Evolutionary conservation across 352 stramenopile genomes (phyloP), one percentile per base, ranked within the genome.

Genomic region (Elongisporangium anandrum): DNA sequence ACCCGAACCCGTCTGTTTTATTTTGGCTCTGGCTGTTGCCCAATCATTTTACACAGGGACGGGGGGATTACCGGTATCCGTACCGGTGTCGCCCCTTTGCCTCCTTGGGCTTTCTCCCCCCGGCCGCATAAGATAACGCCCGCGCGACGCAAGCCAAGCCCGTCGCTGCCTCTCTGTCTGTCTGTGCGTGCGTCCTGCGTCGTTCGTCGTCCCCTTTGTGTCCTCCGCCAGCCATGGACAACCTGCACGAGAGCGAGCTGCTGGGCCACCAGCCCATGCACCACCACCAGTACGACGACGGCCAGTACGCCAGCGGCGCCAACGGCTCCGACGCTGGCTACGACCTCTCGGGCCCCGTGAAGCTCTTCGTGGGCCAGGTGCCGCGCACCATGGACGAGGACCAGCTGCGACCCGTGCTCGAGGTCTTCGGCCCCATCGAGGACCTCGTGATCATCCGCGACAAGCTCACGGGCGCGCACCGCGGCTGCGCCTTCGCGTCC

Each of bases 361-460:
- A 93, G 74, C 79, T 93, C 45, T 93, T 93, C 57, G 81, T 93
- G 26, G 83, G 83, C 24, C 83, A 93, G 68, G 87, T 97, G 62
- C 90, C 90, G 39, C 90, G 92, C 56, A 84, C 79, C 13, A 95
- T 97, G 85, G 85, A 95, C 45, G 90, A 96, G 59, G 80, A 93
- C 29, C 81, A 89, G 26, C 70, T 97, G 29, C 79, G 77, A 6
- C 85, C 87, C 19, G 79, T 96, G 39, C 88, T 97, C 50, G 86
- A 96, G 54, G 85, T 82, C 20, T 96, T 90, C 59, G 90, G 90
- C 0, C 71, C 76, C 50, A 69, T 97, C 3, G 84, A 93, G 52
- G 88, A 97, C 61, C 70, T 97, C 39, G 81, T 90, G 50, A 89
- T 97, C 72, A 97, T 97, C 69, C 76, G 90, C n/a, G 90, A 97